Base-by-base conservation (phyloP, 1,284 basidiomycete genomes). In the Microstroma glucosiphilum region DNA sequence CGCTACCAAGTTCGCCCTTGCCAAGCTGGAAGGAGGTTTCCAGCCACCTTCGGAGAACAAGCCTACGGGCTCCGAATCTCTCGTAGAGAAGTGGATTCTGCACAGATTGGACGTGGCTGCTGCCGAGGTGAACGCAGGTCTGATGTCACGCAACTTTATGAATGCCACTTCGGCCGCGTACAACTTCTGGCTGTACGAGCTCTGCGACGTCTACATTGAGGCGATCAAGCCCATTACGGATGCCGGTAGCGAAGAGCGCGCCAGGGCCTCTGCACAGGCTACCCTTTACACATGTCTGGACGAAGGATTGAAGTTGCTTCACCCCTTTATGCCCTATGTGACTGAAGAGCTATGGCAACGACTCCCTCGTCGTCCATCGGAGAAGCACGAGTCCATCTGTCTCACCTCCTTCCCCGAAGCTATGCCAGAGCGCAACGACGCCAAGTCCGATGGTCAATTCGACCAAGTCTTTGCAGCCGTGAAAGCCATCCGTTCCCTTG, bases 261-360 rank as follows among this genome's bases (percentile, higher is more conserved):
- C 88, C 1, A 86, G 88, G 60, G 83, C 83, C 57, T 96, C 92
- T 7, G 90, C 93, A 13, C 93, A 96, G 80, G 90, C 98, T 81
- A 98, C 94, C 0, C 82, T 99, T 55, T 97, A 97, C 81, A 94
- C 89, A 13, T 93, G 91, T 79, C 84, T 98, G 48, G 96, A 99
- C 73, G 82, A 88, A 62, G 96, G 94, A 12, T 83, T 98, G 58
- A 86, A 88, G 56, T 83, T 99, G 9, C 83, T 98, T 13, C 96
- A 98, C 80, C 94, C 96, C 1, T 94, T 97, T 83, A 98, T 98
- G 96, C 96, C 96, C 1, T 98, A 89, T 80, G 92, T 99, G 51
- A 97, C 94, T 1, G 96, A 99, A 81, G 96, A 98, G 80, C 82
- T 99, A 19, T 98, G 96, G 96, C 96, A 99, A 80, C 87, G 93